Evolutionary conservation across 1,284 basidiomycete species (phyloP), one percentile per base, ranked within the genome.

Genomic region (Waitea zeae): DNA sequence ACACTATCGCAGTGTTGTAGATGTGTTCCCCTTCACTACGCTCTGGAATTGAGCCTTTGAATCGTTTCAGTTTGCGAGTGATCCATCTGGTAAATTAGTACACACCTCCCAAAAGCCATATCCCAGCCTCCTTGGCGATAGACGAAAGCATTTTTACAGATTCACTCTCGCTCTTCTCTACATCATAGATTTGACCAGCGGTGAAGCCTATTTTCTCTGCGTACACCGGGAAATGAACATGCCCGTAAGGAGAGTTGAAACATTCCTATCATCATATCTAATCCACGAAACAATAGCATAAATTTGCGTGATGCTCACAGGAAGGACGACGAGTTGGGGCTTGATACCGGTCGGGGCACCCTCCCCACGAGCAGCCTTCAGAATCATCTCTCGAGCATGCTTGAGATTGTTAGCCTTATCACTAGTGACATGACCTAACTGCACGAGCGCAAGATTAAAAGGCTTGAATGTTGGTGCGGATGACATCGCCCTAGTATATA

Each of bases 231-330:
- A 95, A 93, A 49, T 82, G 71, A 3, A 67, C 62, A 41, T 86
- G 78, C 0, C 92, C 92, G 49, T 98, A 98, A 0, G 92, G 90
- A 11, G 87, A 92, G 56, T 98, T 98, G 65, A 98, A 99, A 59
- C 89, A 89, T 67, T 98, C 93, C 76, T 92, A 46, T 15, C 34
- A 30, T 9, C 15, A 9, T 18, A 30, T n/a, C 35, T n/a, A n/a
- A n/a, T n/a, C 26, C 22, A 36, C 12, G 17, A 13, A 11, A 20
- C n/a, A 29, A 35, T 12, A 39, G n/a, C 31, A 38, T n/a, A n/a
- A 22, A n/a, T 15, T 5, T 15, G 19, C 30, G 18, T 33, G 13
- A 15, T 11, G 49, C 73, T 39, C 43, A 84, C 89, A 3, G 95
- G 93, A 27, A 98, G 61, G 12, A 95, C 87, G 42, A 96, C 72